These are phyloP conservation scores for Pneumocystis jirovecii DNA, from an alignment of 1,139 yeast genomes.

Conservation along the genomic window DNA sequence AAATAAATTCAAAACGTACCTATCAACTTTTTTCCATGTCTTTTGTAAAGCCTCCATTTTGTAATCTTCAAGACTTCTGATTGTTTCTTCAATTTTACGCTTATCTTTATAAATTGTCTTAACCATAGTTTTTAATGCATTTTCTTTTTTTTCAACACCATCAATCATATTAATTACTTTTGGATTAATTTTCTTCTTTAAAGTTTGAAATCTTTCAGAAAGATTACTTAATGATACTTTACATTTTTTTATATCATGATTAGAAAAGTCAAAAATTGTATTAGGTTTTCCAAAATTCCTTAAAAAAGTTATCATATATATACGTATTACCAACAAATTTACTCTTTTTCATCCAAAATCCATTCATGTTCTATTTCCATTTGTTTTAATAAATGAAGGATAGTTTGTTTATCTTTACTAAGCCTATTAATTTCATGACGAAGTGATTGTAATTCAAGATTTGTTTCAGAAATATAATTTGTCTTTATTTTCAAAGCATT, in stretches of 20 bases:
- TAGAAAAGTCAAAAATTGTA: slow-evolving; percentile 28
- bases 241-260: slow-evolving; percentile 48
- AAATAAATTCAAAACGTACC: slow-evolving; percentile 11
- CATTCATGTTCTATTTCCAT: slow-evolving; percentile 50
- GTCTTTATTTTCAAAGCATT: slow-evolving; percentile 37
- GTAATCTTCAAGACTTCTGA: slow-evolving; percentile 71
- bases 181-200: slow-evolving; percentile 72
- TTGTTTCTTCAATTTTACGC: slow-evolving; percentile 75
- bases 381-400: slow-evolving; percentile 33
- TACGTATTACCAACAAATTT: slow-evolving; percentile 31
- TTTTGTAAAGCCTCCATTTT: slow-evolving; percentile 68
- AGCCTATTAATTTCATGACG: slow-evolving; percentile 52
- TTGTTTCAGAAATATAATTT: slow-evolving; percentile 36
- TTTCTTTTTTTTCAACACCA: slow-evolving; percentile 79
- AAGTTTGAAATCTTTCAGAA: slow-evolving; percentile 48
- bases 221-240: slow-evolving; percentile 44
- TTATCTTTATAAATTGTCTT: slow-evolving; percentile 83
- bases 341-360: slow-evolving; percentile 51
- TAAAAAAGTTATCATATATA: not conserved
- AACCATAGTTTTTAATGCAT: slow-evolving; percentile 63
- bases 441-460: slow-evolving; percentile 43
- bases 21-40: slow-evolving; percentile 74
- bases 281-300: slow-evolving; percentile 26
- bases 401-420: slow-evolving; percentile 29
- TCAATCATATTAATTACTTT: slow-evolving; percentile 91